Evolutionary conservation across 2,329 filamentous ascomycete species (phyloP), one percentile per base, ranked within the genome.

Genomic region (Verticillium klebahnii): DNA sequence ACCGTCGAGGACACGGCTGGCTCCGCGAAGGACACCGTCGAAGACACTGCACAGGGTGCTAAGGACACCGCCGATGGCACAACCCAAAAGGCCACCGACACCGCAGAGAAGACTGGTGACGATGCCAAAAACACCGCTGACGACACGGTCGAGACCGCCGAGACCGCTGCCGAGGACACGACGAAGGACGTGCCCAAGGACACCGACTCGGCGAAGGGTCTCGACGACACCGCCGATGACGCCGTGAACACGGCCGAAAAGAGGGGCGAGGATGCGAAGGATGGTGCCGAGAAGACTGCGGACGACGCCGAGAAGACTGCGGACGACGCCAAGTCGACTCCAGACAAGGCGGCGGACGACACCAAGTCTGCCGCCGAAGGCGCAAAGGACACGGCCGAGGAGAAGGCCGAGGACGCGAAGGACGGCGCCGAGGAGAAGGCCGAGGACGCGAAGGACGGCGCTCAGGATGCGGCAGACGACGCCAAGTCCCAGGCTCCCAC

Each of bases 211-310:
- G 58, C 31, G n/a, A 45, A 59, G 31, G 58, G 40, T n/a, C 25
- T 37, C 19, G 36, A 50, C 19, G 57, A 58, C 15, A 40, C 37
- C 12, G 37, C 37, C 15, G 36, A 40, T 14, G 56, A 25, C 5
- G 54, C 31, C 34, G 19, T 39, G 7, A 40, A 58, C n/a, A 57
- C 57, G 6, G 40, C 58, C 9, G 40, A 60, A 14, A 52, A 56
- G 11, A 52, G 60, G 17, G 64, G 60, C 5, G 63, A 56, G 17
- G 61, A 61, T 15, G 58, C 34, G 8, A 50, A 65, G n/a, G 64
- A 65, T 56, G 60, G 67, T 54, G 62, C 67, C 36, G 58, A 60
- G 12, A 59, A 64, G 17, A 32, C 56, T 32, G 59, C 64, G 4
- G 60, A 66, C 15, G 54, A 61, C 6, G 60, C 59, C 12, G 57